Evolutionary conservation across 2,329 filamentous ascomycete species (phyloP).

Genomic region (Lasiodiplodia sp.): DNA sequence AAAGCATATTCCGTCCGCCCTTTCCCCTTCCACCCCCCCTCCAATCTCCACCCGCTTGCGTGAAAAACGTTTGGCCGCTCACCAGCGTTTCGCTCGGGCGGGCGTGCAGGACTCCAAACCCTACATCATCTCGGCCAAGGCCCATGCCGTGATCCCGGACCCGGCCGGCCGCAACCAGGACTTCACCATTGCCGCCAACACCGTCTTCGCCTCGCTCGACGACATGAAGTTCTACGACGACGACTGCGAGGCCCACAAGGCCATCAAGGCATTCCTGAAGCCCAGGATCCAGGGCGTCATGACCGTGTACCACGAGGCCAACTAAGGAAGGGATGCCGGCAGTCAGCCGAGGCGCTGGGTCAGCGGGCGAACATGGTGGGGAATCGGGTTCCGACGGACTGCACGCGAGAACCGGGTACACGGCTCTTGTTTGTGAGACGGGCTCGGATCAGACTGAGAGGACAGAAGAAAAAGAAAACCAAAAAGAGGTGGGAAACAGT

Average conservation of each 20-base stretch:
- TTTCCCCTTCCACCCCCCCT: not conserved
- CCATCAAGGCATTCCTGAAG: slow-evolving; percentile 50
- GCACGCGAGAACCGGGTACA: not conserved
- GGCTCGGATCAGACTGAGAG: not conserved
- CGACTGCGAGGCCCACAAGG: slow-evolving; percentile 60
- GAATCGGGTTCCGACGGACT: not conserved
- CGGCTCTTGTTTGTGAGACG: slow-evolving; percentile 6
- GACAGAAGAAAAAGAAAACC: not conserved
- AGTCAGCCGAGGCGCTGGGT: not conserved
- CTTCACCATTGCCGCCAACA: slow-evolving; percentile 68
- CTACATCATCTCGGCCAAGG: slow-evolving; percentile 66
- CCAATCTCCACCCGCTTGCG: slow-evolving; percentile 4
- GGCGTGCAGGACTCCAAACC: slow-evolving; percentile 67
- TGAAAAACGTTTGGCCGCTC: not conserved
- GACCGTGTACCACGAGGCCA: slow-evolving; percentile 31
- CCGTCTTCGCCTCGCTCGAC: slow-evolving; percentile 66
- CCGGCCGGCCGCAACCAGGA: slow-evolving; percentile 62
- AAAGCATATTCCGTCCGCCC: not conserved
- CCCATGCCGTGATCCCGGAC: slow-evolving; percentile 61
- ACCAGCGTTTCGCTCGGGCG: not conserved
- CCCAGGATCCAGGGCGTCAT: slow-evolving; percentile 33
- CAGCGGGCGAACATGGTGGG: not conserved
- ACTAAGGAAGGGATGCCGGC: not conserved
- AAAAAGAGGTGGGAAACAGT: not conserved
- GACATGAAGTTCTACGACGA: slow-evolving; percentile 73